Base-by-base conservation (phyloP, 768 basidiomycete genomes). In the Leccinum sublutescens region DNA sequence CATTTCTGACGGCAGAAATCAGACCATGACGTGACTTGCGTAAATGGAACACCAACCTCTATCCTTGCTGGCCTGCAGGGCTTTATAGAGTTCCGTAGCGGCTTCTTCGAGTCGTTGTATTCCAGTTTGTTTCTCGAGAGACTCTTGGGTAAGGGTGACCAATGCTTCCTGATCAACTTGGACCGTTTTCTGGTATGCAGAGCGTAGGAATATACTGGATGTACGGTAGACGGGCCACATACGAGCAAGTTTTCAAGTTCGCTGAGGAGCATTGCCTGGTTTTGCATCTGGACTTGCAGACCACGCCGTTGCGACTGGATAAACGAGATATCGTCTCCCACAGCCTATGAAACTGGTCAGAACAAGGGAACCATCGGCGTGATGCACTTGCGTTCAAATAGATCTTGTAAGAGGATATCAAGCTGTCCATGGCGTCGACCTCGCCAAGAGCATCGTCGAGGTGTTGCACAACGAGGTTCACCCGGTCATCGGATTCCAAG, bases 231-330 rank as follows among this genome's bases (percentile, higher is more conserved):
- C 15, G 17, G 19, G 54, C 56, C 27, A 63, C 82, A 56, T 64
- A 91, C 95, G 67, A 98, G 76, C 23, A 99, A 79, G 66, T 92
- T 91, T 72, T 95, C 88, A 11, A 99, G 76, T 71, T 98, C 97
- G 33, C 77, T 79, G 45, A 98, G 75, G 9, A 99, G 79, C 15
- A 87, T 85, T 23, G 88, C 83, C 72, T 98, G 96, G 66, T 98
- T 99, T 68, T 96, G 93, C 9, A 89, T 98, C 68, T 98, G 96
- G 4, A 98, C 95, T 74, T 99, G 97, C 36, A 99, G 78, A 63
- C 97, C 97, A 50, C 95, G 85, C 70, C 96, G 95, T 73, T 98
- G 96, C 1, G 91, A 91, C 75, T 98, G 97, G 66, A 99, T 99
- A 70, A 86, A 95, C 7, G 83, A 84, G 56, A 99, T 99, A 70